A percentile compares a stretch with the other conserved stretches of the same genome.
Conservation (phyloP, 2,329 filamentous ascomycete species). For the Colletotrichum sp. region DNA sequence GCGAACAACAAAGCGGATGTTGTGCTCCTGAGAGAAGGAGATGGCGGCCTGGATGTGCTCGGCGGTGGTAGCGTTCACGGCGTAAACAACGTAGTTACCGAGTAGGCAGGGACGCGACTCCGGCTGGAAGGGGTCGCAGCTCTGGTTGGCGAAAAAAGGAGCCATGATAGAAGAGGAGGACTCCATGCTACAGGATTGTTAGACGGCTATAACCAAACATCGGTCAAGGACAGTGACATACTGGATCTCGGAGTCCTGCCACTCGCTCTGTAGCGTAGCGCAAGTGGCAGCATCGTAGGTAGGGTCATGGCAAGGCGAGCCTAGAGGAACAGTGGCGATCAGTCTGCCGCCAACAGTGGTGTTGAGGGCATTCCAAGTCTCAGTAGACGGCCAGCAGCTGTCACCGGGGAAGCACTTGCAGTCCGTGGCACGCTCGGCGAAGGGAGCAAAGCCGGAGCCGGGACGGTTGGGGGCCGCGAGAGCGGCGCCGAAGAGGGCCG, state of each 20-base stretch:
- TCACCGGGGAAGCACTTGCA: conserved; percentile 56
- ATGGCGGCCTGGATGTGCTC: conserved; percentile 37
- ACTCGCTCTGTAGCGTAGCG: conserved; percentile 42
- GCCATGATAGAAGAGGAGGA: conserved; percentile 46
- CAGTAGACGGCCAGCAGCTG: conserved; percentile 50
- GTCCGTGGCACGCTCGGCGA: conserved; percentile 36
- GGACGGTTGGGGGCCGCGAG: neutral
- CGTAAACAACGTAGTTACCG: conserved; percentile 49
- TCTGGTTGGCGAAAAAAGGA: conserved; percentile 43
- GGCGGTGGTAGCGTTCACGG: conserved; percentile 36
- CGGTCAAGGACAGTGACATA: conserved; percentile 29
- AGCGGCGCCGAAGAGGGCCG: conserved; percentile 7
- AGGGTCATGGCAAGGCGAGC: conserved; percentile 46
- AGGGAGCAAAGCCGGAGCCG: neutral
- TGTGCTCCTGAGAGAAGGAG: conserved; percentile 36
- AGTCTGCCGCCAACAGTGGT: conserved; percentile 51
- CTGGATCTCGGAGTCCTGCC: conserved; percentile 51
- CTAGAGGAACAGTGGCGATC: conserved; percentile 53
- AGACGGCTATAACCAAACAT: neutral
- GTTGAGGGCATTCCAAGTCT: conserved; percentile 52
- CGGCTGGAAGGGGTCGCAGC: conserved; percentile 44
- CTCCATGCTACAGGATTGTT: conserved; percentile 28
- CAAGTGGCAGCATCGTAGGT: conserved; percentile 52
- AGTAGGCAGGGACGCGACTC: conserved; percentile 44
- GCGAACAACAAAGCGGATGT: conserved; percentile 55